Base-by-base conservation (phyloP, 2,329 filamentous ascomycete genomes). In the Neofusicoccum parvum region DNA sequence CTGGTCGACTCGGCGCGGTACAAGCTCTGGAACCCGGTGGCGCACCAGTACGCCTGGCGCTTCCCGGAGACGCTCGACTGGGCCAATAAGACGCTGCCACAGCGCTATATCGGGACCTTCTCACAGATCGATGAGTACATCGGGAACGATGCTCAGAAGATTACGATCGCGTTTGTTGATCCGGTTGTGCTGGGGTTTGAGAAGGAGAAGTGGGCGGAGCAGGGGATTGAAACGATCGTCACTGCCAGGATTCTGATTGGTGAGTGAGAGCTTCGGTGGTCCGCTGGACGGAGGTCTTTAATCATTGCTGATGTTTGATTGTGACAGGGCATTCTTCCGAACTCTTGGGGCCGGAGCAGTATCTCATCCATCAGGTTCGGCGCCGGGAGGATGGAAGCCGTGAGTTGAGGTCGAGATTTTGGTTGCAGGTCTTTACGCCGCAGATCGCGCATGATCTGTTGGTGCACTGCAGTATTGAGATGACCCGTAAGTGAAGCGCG, bases 81-180 rank as follows among this genome's bases (percentile, higher is more conserved):
- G 32, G 58, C 58, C 3, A n/a, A 37, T 34, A 39, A 14, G 34
- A 15, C 45, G 32, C 10, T 27, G 9, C 15, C 45, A 1, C 11
- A 23, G 15, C 62, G 62, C 49, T 64, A 64, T 37, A 36, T 53
- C 17, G 50, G 41, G 20, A 20, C 39, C 5, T 46, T 37, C 23
- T 64, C 62, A 15, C 34, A 34, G 14, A 64, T 64, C 10, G 62
- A 64, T 23, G 62, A 64, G 50, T 64, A 56, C 48, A 45, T 64
- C 23, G 49, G 62, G 15, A 45, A 45, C 7, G 34, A 23, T 4
- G 36, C 49, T 20, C 17, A 14, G 3, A 36, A 46, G 39, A 7
- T 64, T n/a, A 54, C 62, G 6, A 45, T 64, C 3, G 20, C 20
- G 11, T 64, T 64, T 27, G n/a, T 64, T 17, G 62, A 64, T 27